Conservation (phyloP, 2,329 filamentous ascomycete genomes). For the Colletotrichum liaoningense region DNA sequence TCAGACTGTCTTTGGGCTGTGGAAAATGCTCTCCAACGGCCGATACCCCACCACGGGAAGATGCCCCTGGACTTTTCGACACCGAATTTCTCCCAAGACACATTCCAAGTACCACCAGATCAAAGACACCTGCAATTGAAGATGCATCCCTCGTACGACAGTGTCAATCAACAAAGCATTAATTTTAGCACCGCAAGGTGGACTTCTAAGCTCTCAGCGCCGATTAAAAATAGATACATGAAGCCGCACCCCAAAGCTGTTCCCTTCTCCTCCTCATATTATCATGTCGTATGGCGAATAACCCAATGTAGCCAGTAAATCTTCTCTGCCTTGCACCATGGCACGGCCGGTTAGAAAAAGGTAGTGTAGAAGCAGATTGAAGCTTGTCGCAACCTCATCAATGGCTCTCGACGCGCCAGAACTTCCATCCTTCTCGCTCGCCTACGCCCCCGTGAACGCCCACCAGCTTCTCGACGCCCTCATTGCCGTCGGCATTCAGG, state of each 20-base stretch:
- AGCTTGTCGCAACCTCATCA: slow-evolving; percentile 30
- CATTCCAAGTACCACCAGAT: background rate
- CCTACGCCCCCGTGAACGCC: slow-evolving; percentile 78
- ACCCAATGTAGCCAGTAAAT: background rate
- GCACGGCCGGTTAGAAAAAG: background rate
- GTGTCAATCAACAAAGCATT: slow-evolving; percentile 2
- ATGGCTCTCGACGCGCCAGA: slow-evolving; percentile 75
- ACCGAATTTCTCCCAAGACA: background rate
- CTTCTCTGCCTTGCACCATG: slow-evolving; percentile 8
- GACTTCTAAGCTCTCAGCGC: slow-evolving; percentile 16
- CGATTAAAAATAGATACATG: slow-evolving; percentile 17
- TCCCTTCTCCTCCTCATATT: slow-evolving; percentile 12
- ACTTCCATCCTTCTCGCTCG: slow-evolving; percentile 85
- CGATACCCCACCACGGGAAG: slow-evolving; percentile 30
- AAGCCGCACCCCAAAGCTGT: slow-evolving; percentile 3
- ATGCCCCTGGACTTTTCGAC: background rate
- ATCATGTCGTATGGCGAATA: slow-evolving; percentile 29
- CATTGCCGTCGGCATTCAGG: slow-evolving; percentile 83
- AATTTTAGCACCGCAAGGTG: slow-evolving; percentile 20
- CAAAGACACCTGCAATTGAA: background rate
- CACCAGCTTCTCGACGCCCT: slow-evolving; percentile 86
- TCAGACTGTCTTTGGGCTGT: slow-evolving; percentile 9
- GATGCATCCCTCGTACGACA: background rate
- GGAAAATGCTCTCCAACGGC: slow-evolving; percentile 27
- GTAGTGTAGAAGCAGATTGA: slow-evolving; percentile 4